Percentiles rank a stretch among this genome's conserved stretches.
These are phyloP conservation scores for Neophaeococcomyces mojaviensis DNA, from an alignment of 2,329 filamentous ascomycete species.

Conservation along the genomic window DNA sequence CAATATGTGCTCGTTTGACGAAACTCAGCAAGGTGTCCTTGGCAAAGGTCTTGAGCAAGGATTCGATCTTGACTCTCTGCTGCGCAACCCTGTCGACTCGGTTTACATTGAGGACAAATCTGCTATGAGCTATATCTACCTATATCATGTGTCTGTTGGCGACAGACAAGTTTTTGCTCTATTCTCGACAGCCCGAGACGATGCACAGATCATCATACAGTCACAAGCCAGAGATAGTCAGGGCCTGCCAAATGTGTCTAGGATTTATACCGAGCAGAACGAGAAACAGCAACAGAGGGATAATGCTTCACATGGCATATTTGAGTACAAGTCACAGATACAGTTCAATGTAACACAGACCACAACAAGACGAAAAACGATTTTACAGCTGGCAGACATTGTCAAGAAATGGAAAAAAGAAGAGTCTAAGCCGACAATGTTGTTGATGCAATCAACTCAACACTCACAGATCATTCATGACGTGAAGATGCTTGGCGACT, in stretches of 20 bases:
- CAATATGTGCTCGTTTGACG: slow-evolving; percentile 87
- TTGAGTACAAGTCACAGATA: slow-evolving; percentile 78
- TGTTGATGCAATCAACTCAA: slow-evolving; percentile 87
- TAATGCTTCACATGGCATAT: slow-evolving; percentile 66
- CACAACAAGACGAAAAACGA: slow-evolving; percentile 79
- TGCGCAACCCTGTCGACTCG: slow-evolving; percentile 57
- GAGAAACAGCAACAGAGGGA: slow-evolving; percentile 56
- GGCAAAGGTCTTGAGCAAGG: slow-evolving; percentile 89
- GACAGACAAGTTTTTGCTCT: slow-evolving; percentile 90
- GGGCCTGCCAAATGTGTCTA: slow-evolving; percentile 82
- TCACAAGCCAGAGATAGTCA: slow-evolving; percentile 74
- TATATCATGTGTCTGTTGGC: slow-evolving; percentile 86
- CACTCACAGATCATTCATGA: slow-evolving; percentile 74
- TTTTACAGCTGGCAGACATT: slow-evolving; percentile 78
- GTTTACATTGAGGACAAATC: slow-evolving; percentile 66
- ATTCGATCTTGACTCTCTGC: slow-evolving; percentile 75
- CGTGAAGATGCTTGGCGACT: slow-evolving; percentile 72
- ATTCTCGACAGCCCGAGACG: slow-evolving; percentile 72
- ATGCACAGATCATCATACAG: slow-evolving; percentile 82
- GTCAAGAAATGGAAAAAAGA: slow-evolving; percentile 87
- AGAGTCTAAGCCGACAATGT: slow-evolving; percentile 68
- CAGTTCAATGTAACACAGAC: slow-evolving; percentile 82
- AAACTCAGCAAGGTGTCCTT: slow-evolving; percentile 79
- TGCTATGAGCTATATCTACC: slow-evolving; percentile 76
- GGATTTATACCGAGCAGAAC: slow-evolving; percentile 74